Conservation (phyloP, 352 stramenopile species). For the Pythium aquatile region DNA sequence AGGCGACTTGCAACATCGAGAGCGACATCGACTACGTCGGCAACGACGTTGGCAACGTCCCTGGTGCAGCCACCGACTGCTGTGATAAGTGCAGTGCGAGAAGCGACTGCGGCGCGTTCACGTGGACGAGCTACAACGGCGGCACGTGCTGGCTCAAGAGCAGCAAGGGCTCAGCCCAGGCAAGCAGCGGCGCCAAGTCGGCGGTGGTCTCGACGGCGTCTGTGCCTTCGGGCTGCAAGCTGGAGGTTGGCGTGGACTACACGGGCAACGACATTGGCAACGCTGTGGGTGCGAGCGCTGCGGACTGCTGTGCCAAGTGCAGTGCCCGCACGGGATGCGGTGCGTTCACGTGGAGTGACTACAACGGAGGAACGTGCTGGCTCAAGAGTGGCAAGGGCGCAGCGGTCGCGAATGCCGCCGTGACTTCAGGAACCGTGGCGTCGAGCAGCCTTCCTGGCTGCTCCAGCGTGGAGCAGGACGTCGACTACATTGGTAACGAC, state of each 20-base stretch:
- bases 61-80: not conserved
- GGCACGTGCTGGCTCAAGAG: not conserved
- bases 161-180: not conserved
- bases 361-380: constrained; percentile 53
- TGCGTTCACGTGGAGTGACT: constrained; percentile 38
- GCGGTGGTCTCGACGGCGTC: not conserved
- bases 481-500: constrained; percentile 35
- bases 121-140: not conserved
- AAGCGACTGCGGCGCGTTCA: not conserved
- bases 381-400: constrained; percentile 42
- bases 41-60: constrained; percentile 28
- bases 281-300: no score
- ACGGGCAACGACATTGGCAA: not conserved
- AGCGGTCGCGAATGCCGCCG: not conserved
- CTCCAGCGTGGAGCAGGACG: not conserved
- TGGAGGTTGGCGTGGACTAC: not conserved
- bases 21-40: constrained; percentile 29
- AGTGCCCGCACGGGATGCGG: not conserved
- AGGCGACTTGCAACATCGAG: constrained; percentile 14
- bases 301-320: not conserved
- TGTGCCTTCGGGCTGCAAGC: not conserved
- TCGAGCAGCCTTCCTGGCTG: not conserved
- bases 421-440: not conserved
- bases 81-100: not conserved
- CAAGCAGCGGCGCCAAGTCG: not conserved